Evolutionary conservation across 305 asterid species (phyloP).

Genomic region (Solanum hybrid): DNA sequence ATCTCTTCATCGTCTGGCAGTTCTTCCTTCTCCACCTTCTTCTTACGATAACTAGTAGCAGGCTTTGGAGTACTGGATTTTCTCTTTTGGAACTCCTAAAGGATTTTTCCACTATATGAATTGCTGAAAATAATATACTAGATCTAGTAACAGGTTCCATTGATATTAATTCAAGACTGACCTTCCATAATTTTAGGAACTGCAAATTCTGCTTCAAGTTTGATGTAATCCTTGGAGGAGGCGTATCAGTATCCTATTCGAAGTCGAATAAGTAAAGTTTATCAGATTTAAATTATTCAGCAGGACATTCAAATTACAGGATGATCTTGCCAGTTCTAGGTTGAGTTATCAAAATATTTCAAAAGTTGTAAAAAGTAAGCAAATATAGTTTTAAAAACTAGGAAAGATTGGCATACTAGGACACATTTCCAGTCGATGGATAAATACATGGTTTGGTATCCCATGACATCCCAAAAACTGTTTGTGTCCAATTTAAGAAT

Average conservation of each 20-base stretch:
- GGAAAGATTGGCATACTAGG: not conserved
- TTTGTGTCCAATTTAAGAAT: not conserved
- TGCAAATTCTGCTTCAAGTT: constrained; percentile 86
- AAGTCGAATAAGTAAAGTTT: not conserved
- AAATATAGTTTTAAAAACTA: not conserved
- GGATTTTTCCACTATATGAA: not conserved
- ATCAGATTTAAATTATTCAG: not conserved
- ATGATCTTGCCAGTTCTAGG: not conserved
- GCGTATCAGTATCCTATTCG: constrained; percentile 51
- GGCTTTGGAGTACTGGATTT: constrained; percentile 60
- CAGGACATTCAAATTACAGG: constrained; percentile 1
- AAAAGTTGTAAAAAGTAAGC: not conserved
- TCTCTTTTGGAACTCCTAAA: constrained; percentile 69
- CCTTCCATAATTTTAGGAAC: constrained; percentile 80
- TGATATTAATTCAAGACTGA: constrained; percentile 13
- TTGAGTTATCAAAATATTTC: not conserved
- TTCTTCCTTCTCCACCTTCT: constrained; percentile 81
- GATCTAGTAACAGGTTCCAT: not conserved
- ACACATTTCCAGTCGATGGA: not conserved
- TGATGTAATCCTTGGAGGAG: constrained; percentile 80
- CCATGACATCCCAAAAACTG: not conserved
- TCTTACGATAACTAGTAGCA: constrained; percentile 77
- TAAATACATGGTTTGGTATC: not conserved
- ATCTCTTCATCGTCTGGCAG: constrained; percentile 62
- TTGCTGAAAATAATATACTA: not conserved